phyloP scores from a whole-genome alignment of 2,329 filamentous ascomycete species.

The Botrytis fabae region DNA sequence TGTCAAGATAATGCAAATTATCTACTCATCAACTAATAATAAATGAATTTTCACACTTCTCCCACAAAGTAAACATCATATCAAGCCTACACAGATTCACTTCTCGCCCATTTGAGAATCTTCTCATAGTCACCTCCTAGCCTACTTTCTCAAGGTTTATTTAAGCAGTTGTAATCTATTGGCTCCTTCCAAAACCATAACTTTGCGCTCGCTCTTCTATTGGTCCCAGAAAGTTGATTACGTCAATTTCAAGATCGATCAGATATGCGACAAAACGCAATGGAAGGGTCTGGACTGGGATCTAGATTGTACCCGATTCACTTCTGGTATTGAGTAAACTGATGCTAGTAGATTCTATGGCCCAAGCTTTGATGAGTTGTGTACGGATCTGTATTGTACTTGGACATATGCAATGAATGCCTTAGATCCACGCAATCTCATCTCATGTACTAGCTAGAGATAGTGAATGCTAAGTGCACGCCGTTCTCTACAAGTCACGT shows the following conservation, averaged over 20 bases:
- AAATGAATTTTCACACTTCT: background rate
- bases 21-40: background rate
- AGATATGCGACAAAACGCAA: background rate
- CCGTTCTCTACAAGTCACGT: background rate
- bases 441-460: background rate
- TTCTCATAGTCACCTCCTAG: background rate
- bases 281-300: background rate
- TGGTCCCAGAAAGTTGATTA: background rate
- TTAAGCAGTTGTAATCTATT: background rate
- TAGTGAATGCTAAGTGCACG: background rate
- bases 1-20: no score
- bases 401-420: background rate
- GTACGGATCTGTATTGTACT: background rate
- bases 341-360: background rate
- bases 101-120: background rate
- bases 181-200: background rate
- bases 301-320: background rate
- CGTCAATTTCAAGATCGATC: background rate
- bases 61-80: fast-evolving
- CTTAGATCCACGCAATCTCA: background rate
- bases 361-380: background rate
- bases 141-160: background rate
- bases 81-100: background rate
- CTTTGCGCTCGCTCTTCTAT: background rate
- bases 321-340: background rate